Percentiles rank a stretch among this genome's conserved stretches.
phyloP scores from a whole-genome alignment of 2,329 filamentous ascomycete species.

The Dactylellina sp. region DNA sequence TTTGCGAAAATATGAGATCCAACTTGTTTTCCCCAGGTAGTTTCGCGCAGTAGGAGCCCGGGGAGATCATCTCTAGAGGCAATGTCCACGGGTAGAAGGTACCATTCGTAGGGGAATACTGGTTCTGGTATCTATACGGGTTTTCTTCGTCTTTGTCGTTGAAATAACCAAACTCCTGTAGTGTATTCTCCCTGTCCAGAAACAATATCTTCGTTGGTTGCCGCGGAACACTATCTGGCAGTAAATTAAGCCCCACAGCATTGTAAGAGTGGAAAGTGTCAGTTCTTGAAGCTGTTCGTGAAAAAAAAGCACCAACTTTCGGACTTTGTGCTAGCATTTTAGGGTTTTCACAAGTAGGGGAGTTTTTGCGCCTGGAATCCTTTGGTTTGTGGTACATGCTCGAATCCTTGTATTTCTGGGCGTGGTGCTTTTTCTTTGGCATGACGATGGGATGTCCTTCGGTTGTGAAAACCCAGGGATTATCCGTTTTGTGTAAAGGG shows the following conservation, averaged over 20 bases:
- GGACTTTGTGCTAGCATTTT: constrained; percentile 15
- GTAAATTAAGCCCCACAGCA: constrained; percentile 82
- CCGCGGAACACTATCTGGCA: constrained; percentile 69
- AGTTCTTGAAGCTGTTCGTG: constrained; percentile 79
- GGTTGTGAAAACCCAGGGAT: constrained; percentile 91
- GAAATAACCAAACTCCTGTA: constrained; percentile 64
- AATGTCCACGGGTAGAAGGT: constrained; percentile 95
- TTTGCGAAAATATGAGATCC: constrained; percentile 72
- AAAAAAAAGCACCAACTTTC: constrained; percentile 64
- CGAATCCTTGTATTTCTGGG: constrained; percentile 17
- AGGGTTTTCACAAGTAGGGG: constrained; percentile 26
- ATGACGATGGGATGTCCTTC: constrained; percentile 94
- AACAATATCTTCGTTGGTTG: constrained; percentile 64
- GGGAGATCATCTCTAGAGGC: constrained; percentile 78
- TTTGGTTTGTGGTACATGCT: constrained; percentile 24
- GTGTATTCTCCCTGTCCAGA: constrained; percentile 60
- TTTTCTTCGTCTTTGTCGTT: constrained; percentile 66
- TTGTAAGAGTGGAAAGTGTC: constrained; percentile 92
- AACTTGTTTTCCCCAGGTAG: constrained; percentile 79
- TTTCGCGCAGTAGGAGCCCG: constrained; percentile 79
- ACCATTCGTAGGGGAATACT: constrained; percentile 77
- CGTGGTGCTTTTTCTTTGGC: constrained; percentile 65
- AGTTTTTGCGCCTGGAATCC: neutral
- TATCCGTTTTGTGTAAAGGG: constrained; percentile 86
- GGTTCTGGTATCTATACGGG: constrained; percentile 70